Conservation (phyloP, 805 yeast species). For the Danielia oregonensis region DNA sequence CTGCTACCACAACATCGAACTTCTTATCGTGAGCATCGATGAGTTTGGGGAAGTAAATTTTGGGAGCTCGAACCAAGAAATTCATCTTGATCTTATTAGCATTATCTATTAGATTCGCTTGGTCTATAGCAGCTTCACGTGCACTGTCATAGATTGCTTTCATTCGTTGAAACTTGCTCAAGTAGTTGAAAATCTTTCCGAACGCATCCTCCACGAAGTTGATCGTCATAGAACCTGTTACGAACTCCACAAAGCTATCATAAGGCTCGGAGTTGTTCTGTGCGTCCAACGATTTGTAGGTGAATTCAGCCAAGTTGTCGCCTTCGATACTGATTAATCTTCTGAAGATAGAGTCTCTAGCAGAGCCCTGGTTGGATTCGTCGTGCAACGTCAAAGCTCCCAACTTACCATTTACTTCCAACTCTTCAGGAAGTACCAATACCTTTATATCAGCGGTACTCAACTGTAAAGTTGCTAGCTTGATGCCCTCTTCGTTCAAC, state of each 20-base stretch:
- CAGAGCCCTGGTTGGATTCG: slow-evolving; percentile 63
- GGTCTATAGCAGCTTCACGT: slow-evolving; percentile 81
- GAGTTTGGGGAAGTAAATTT: slow-evolving; percentile 68
- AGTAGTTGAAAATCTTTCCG: slow-evolving; percentile 58
- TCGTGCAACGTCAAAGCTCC: slow-evolving; percentile 80
- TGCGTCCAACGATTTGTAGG: slow-evolving; percentile 74
- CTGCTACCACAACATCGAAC: slow-evolving; percentile 63
- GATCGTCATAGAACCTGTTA: slow-evolving; percentile 71
- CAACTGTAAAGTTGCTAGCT: slow-evolving; percentile 73
- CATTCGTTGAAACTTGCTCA: slow-evolving; percentile 77
- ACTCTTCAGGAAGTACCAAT: slow-evolving; percentile 66
- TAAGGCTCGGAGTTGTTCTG: slow-evolving; percentile 46
- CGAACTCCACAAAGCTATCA: slow-evolving; percentile 56
- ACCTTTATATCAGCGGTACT: slow-evolving; percentile 70
- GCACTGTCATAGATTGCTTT: slow-evolving; percentile 87
- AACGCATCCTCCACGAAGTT: slow-evolving; percentile 82
- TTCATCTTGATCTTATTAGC: slow-evolving; percentile 68
- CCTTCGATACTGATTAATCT: slow-evolving; percentile 78
- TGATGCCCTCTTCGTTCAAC: slow-evolving; percentile 77
- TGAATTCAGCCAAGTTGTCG: slow-evolving; percentile 72
- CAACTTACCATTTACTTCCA: slow-evolving; percentile 66
- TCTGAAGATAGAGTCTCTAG: slow-evolving; percentile 56
- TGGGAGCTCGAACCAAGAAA: slow-evolving; percentile 74
- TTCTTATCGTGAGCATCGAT: slow-evolving; percentile 34
- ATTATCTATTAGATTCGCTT: slow-evolving; percentile 61